Conservation (phyloP, 805 yeast genomes). For the Jamesozyma piceae region DNA sequence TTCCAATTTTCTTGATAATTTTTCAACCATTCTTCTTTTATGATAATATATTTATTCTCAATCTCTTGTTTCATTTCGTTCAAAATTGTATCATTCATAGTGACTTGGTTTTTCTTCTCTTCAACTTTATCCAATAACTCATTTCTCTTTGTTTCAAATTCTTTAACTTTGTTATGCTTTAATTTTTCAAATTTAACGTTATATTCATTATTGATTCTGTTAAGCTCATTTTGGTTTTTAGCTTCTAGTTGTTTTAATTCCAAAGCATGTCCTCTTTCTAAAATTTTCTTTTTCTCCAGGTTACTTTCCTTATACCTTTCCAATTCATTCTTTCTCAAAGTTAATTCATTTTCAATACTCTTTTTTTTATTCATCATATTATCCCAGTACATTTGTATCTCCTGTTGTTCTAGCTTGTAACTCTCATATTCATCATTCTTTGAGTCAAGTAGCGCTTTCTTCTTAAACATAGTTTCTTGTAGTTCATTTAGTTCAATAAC, state of each 20-base stretch:
- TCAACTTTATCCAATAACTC: constrained; percentile 24
- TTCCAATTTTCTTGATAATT: constrained; percentile 23
- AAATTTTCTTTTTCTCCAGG: constrained; percentile 16
- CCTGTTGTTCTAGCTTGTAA: constrained; percentile 13
- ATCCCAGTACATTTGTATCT: constrained; percentile 21
- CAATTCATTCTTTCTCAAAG: constrained; percentile 28
- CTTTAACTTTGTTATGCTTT: constrained; percentile 29
- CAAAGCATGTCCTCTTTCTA: constrained; percentile 28
- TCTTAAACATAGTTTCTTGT: constrained; percentile 20
- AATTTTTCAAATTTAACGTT: constrained; percentile 32
- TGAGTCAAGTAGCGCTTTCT: constrained; percentile 20
- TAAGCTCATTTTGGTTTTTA: constrained; percentile 33
- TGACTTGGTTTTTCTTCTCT: constrained; percentile 21
- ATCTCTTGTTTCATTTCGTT: constrained; percentile 13
- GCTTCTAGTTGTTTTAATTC: constrained; percentile 27
- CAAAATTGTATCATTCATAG: constrained; percentile 15
- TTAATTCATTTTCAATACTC: constrained; percentile 20
- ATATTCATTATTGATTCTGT: constrained; percentile 29
- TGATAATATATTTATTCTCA: constrained; percentile 10
- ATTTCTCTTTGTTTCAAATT: constrained; percentile 27
- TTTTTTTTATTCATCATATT: constrained; percentile 23
- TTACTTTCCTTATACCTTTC: constrained; percentile 24
- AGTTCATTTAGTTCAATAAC: constrained; percentile 24
- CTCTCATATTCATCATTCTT: constrained; percentile 17
- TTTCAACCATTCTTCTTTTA: constrained; percentile 21